Conservation (phyloP, 2,329 filamentous ascomycete species). For the Tolypocladium tropicale region DNA sequence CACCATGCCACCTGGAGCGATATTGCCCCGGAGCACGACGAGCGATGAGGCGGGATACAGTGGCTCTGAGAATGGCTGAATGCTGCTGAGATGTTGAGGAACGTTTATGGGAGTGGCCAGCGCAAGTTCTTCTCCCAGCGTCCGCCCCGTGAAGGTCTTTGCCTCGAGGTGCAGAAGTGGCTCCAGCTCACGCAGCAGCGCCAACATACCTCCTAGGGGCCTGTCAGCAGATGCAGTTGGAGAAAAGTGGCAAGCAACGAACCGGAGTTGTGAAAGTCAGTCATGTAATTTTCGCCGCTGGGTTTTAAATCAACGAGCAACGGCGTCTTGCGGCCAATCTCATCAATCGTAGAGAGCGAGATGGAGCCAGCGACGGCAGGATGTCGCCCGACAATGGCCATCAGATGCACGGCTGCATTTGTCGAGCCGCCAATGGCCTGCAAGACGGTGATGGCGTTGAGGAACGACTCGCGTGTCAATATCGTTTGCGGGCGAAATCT, state of each 20-base stretch:
- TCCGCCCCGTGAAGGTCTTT: slow-evolving; percentile 74
- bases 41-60: slow-evolving; percentile 72
- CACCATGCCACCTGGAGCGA: slow-evolving; percentile 74
- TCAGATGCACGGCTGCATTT: slow-evolving; percentile 76
- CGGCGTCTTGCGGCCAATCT: slow-evolving; percentile 66
- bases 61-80: slow-evolving; percentile 53
- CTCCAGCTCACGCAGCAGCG: slow-evolving; percentile 67
- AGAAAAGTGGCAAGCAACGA: neutral
- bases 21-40: slow-evolving; percentile 72
- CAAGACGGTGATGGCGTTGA: slow-evolving; percentile 78
- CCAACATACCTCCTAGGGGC: slow-evolving; percentile 61
- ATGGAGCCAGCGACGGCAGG: slow-evolving; percentile 54
- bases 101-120: slow-evolving; percentile 51
- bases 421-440: slow-evolving; percentile 81
- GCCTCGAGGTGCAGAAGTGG: slow-evolving; percentile 69
- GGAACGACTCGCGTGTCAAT: slow-evolving; percentile 64
- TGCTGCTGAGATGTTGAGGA: slow-evolving; percentile 29
- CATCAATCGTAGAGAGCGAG: slow-evolving; percentile 69
- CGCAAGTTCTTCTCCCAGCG: slow-evolving; percentile 69
- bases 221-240: neutral
- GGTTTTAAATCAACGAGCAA: slow-evolving; percentile 82
- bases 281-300: slow-evolving; percentile 78
- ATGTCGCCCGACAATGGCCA: slow-evolving; percentile 69
- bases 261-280: slow-evolving; percentile 71
- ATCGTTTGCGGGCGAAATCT: slow-evolving; percentile 61